A percentile compares a stretch with the other conserved stretches of the same genome.
These are phyloP conservation scores for Podochytrium sp. DNA, from an alignment of 192 early-diverging fungal species.

Conservation along the genomic window DNA sequence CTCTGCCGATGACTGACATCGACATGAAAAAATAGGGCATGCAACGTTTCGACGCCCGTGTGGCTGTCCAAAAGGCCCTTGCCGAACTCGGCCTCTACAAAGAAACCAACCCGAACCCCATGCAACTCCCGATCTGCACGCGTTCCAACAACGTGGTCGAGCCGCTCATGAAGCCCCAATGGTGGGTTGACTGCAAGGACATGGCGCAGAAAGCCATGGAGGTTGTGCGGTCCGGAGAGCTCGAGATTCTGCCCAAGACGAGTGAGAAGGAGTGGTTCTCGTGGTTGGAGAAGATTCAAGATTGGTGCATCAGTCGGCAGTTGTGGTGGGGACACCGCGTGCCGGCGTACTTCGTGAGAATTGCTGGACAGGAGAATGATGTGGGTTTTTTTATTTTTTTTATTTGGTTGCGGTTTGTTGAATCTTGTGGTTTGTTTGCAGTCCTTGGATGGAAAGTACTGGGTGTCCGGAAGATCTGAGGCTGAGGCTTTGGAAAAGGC, in stretches of 20 bases:
- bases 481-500: slow-evolving; percentile 79
- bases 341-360: slow-evolving; percentile 92
- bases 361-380: slow-evolving; percentile 53
- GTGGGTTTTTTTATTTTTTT: slow-evolving; percentile 24
- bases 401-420: neutral
- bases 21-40: slow-evolving; percentile 57
- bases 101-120: slow-evolving; percentile 86
- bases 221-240: slow-evolving; percentile 77
- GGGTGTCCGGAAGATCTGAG: slow-evolving; percentile 85
- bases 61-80: slow-evolving; percentile 82
- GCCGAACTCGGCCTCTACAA: slow-evolving; percentile 89
- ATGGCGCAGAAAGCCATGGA: slow-evolving; percentile 84
- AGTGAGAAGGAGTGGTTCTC: slow-evolving; percentile 95
- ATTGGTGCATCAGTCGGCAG: slow-evolving; percentile 99
- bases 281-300: slow-evolving; percentile 94
- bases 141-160: slow-evolving; percentile 95
- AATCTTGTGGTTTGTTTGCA: slow-evolving; percentile 31
- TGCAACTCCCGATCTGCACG: slow-evolving; percentile 88
- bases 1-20: neutral
- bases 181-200: slow-evolving; percentile 93
- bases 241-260: slow-evolving; percentile 81
- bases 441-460: slow-evolving; percentile 66
- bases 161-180: slow-evolving; percentile 98
- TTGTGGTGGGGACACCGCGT: slow-evolving; percentile 99
- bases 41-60: slow-evolving; percentile 93